Base-by-base conservation (phyloP, 2,329 filamentous ascomycete species). In the Colletotrichum lupini region DNA sequence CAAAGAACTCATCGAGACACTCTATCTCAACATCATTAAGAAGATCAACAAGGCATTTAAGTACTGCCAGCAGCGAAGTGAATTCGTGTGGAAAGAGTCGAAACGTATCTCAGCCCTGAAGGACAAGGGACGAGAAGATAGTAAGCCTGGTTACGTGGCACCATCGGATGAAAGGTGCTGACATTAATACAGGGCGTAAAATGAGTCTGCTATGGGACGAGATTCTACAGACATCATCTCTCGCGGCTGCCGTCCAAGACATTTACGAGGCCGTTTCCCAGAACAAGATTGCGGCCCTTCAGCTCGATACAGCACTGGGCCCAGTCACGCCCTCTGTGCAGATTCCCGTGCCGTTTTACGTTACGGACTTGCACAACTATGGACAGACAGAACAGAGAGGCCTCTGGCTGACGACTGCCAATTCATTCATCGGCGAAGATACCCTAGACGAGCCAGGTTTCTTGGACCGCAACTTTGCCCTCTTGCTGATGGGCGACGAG, bases 11-110 rank as follows among this genome's bases (percentile, higher is more conserved):
- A 90, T 93, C 56, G 94, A 97, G 75, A 92, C 85, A 5, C 82
- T 98, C 80, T 98, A 98, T 81, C 89, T 94, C 67, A 94, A 98
- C 80, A 92, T 98, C 52, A 93, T 95, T 75, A 97, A 95, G 82
- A 97, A 97, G 82, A 92, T 98, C 77, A 95, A 95, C 80, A 97
- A 96, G 84, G 94, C 94, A 4, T 90, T 98, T 80, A 97, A 97
- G 80, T 97, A 96, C 83, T 95, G 95, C 80, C 96, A 99, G 83
- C 93, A 95, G 76, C 92, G 94, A 73, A 93, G 92, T 69, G 93
- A 95, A 77, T 98, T 98, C 81, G 93, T 99, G 5, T 97, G 94
- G 91, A 93, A 93, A 78, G 95, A 99, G 80, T 94, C 94, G 3
- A 95, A 97, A 81, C 90, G 90, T 72, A 96, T 98, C 60, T 85